phyloP scores from a whole-genome alignment of 805 yeast genomes.

The Sugiyamaella floridensis region DNA sequence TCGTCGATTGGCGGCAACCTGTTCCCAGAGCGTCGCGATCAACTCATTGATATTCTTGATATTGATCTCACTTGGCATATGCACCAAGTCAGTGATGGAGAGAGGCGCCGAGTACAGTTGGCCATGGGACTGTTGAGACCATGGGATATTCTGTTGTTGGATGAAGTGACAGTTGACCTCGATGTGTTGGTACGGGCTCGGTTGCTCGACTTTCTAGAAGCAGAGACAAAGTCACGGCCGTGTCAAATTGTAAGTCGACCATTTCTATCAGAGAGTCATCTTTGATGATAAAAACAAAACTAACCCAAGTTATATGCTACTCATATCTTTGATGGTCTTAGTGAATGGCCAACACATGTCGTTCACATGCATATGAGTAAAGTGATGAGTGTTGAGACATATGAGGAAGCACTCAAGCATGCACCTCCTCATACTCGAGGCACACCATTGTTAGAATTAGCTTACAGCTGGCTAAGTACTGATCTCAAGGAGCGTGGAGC shows the following conservation, averaged over 20 bases:
- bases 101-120: conserved; percentile 86
- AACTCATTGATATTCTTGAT: conserved; percentile 69
- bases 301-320: conserved; percentile 56
- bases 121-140: conserved; percentile 90
- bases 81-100: conserved; percentile 91
- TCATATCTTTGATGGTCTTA: conserved; percentile 92
- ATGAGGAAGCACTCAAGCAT: conserved; percentile 2
- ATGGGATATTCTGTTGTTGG: conserved; percentile 80
- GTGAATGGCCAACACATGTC: conserved; percentile 81
- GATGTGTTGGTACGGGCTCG: conserved; percentile 86
- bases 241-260: conserved; percentile 54
- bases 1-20: conserved; percentile 77
- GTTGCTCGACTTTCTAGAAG: conserved; percentile 58
- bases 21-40: conserved; percentile 68
- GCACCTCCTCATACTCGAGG: conserved; percentile 13
- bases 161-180: conserved; percentile 94
- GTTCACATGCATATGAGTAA: conserved; percentile 71
- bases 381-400: conserved; percentile 29
- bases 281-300: too few species aligned
- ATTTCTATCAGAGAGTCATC: not conserved
- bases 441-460: conserved; percentile 31
- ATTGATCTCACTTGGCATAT: conserved; percentile 87
- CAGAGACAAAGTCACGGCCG: conserved; percentile 63
- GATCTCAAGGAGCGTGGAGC: conserved; percentile 47
- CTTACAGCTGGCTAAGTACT: conserved; percentile 31